Evolutionary conservation across 2,329 filamentous ascomycete genomes (phyloP), one percentile per base, ranked within the genome.

Genomic region (Neonectria neomacrospora): DNA sequence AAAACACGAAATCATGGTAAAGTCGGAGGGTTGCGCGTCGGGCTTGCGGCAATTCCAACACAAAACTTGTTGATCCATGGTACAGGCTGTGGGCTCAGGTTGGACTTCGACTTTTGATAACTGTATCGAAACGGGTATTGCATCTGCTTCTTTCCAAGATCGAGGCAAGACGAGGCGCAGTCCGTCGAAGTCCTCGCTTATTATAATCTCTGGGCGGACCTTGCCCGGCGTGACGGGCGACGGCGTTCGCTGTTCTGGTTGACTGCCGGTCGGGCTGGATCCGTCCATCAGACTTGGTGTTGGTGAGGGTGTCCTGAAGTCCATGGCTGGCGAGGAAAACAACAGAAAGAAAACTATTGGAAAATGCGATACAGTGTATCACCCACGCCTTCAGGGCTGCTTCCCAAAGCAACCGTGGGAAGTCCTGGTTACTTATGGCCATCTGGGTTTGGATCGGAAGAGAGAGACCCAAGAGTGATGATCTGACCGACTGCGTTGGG

Each of bases 1-100:
- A 53, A 69, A 70, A 37, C 71, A 73, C 23, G 68, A 59, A 20
- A 73, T 58, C 45, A 73, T 63, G 34, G 72, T 61, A 54, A 73
- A 73, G n/a, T 68, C 67, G 11, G 69, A 58, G 5, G 66, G 34
- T 9, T 26, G 44, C 12, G 22, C 34, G 18, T 45, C 39, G 14
- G 52, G 39, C 37, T 20, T 23, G 37, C 11, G 30, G 53, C 22
- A 32, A 14, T 45, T 2, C 12, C 16, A n/a, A 30, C 8, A 51
- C 6, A 20, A 3, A 12, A 10, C n/a, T 20, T 32, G 47, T 4
- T 32, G 28, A 28, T 32, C 26, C n/a, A 20, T 32, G n/a, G 47
- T n/a, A 32, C 5, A 3, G n/a, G 10, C 18, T 8, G 44, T 12
- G 23, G 37, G 26, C 18, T n/a, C 14, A 5, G 28, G 39, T 39